Base-by-base conservation (phyloP, 1,284 basidiomycete species). In the Leccinum ponderosum region DNA sequence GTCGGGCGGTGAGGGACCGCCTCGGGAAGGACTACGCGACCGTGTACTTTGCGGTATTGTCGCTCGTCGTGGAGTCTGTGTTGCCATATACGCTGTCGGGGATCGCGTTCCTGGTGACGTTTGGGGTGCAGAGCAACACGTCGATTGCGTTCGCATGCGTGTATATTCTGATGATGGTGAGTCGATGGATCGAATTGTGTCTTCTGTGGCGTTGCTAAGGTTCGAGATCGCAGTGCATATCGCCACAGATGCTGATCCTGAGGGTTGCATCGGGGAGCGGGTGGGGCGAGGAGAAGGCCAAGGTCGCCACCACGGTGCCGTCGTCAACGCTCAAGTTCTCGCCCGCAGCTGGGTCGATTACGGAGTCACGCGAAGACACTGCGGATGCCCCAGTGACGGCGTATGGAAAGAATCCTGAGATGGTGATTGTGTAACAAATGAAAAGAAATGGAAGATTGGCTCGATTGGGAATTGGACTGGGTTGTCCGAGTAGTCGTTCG, bases 181-280 rank as follows among this genome's bases (percentile, higher is more conserved):
- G 70, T 9, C 6, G 29, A 22, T 15, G 3, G 1, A 22, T 1
- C 14, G 39, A 42, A 22, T 20, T 17, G 31, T 33, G 25, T 15
- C 12, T 20, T 14, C 4, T n/a, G 52, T 3, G 15, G 17, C 14
- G 57, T 29, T 9, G 17, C 3, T 20, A 20, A 17, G 27, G 66
- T 11, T 68, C 22, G 31, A 14, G 0, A 8, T 15, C 42, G 27
- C 33, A 71, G 70, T 64, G 65, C 31, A 64, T 72, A 63, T 72
- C 73, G 1, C 69, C 70, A 27, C 72, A 73, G 57, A 64, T 73
- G 62, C 22, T 75, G 50, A 73, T 72, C 11, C 47, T 74, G 51
- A 63, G 65, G 4, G 63, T 73, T 33, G 69, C 63, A 8, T 64
- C 61, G 27, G 69, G 67, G 29, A 56, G 56, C 3, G 54, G 56